Percentiles rank a stretch among this genome's conserved stretches.
Conservation (phyloP, 805 yeast species). For the Candida nemodendra region DNA sequence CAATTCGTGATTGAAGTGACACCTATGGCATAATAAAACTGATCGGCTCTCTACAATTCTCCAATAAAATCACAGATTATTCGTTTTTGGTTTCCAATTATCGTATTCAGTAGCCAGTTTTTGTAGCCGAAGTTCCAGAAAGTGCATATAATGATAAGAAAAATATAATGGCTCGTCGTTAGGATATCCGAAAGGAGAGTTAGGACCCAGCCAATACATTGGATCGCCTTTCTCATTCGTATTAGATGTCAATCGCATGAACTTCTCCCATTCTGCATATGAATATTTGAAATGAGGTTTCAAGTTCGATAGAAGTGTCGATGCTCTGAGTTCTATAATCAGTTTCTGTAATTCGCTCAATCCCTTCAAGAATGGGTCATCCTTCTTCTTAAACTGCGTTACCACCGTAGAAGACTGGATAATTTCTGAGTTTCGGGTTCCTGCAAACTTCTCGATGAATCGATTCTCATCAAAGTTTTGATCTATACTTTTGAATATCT, state of each 20-base stretch:
- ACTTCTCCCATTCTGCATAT: conserved; percentile 51
- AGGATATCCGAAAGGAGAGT: conserved; percentile 70
- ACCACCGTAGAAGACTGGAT: not conserved
- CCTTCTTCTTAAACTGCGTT: conserved; percentile 25
- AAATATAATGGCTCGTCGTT: conserved; percentile 67
- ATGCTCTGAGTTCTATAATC: conserved; percentile 31
- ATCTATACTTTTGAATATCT: conserved; percentile 19
- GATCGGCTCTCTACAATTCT: too few relatives aligned
- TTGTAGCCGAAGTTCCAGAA: conserved; percentile 25
- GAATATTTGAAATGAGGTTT: conserved; percentile 42
- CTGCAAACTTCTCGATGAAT: conserved; percentile 8
- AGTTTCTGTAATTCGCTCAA: conserved; percentile 28
- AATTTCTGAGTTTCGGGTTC: not conserved
- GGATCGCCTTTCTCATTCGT: conserved; percentile 20
- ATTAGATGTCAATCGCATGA: conserved; percentile 34
- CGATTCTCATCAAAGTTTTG: conserved; percentile 15
- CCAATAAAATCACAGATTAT: too few relatives aligned
- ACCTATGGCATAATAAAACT: too few relatives aligned
- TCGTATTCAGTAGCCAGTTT: conserved; percentile 27
- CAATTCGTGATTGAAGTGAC: too few relatives aligned
- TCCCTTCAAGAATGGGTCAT: conserved; percentile 23
- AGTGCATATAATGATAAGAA: conserved; percentile 25
- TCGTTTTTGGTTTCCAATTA: conserved; percentile 1
- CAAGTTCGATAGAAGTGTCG: conserved; percentile 36
- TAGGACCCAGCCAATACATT: conserved; percentile 62